Evolutionary conservation across 2,329 filamentous ascomycete genomes (phyloP).

Genomic region (Aureobasidium sp.): DNA sequence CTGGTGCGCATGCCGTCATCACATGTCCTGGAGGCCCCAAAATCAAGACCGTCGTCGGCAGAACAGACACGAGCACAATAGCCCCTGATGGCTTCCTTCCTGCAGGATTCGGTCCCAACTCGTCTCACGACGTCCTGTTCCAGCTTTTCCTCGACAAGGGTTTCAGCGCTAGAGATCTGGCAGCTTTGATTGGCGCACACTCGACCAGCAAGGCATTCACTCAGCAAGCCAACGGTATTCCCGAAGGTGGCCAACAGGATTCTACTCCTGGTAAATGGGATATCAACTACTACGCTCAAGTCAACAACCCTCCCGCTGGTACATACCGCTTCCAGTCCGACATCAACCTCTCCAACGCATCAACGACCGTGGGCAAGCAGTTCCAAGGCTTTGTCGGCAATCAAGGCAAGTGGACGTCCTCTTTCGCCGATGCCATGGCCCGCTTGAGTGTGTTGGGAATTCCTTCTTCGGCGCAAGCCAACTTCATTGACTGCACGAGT

Average conservation of each 20-base stretch:
- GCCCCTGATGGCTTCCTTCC: slow-evolving; percentile 41
- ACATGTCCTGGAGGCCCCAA: slow-evolving; percentile 44
- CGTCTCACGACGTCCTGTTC: slow-evolving; percentile 32
- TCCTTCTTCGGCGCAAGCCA: slow-evolving; percentile 8
- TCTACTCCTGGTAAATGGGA: slow-evolving; percentile 43
- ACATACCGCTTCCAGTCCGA: slow-evolving; percentile 26
- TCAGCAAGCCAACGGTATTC: slow-evolving; percentile 18
- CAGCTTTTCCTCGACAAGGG: slow-evolving; percentile 43
- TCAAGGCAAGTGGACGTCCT: slow-evolving; percentile 24
- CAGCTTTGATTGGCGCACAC: slow-evolving; percentile 49
- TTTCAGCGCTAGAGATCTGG: slow-evolving; percentile 41
- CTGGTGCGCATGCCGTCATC: slow-evolving; percentile 37
- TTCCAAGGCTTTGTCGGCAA: slow-evolving; percentile 28
- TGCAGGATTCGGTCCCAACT: slow-evolving; percentile 29
- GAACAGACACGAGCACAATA: slow-evolving; percentile 35
- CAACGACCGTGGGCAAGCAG: slow-evolving; percentile 23
- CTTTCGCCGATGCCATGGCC: slow-evolving; percentile 15
- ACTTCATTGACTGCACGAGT: slow-evolving; percentile 17
- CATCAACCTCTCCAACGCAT: slow-evolving; percentile 22
- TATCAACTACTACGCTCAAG: slow-evolving; percentile 37
- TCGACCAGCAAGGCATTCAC: slow-evolving; percentile 39
- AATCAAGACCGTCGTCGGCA: slow-evolving; percentile 42
- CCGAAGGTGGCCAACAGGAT: slow-evolving; percentile 35
- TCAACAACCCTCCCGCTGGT: slow-evolving; percentile 18
- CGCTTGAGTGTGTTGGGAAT: slow-evolving; percentile 19